A percentile compares a stretch with the other conserved stretches of the same genome.
Evolutionary conservation across 2,329 filamentous ascomycete genomes (phyloP).

Genomic region (Apiospora rasikravindrae): DNA sequence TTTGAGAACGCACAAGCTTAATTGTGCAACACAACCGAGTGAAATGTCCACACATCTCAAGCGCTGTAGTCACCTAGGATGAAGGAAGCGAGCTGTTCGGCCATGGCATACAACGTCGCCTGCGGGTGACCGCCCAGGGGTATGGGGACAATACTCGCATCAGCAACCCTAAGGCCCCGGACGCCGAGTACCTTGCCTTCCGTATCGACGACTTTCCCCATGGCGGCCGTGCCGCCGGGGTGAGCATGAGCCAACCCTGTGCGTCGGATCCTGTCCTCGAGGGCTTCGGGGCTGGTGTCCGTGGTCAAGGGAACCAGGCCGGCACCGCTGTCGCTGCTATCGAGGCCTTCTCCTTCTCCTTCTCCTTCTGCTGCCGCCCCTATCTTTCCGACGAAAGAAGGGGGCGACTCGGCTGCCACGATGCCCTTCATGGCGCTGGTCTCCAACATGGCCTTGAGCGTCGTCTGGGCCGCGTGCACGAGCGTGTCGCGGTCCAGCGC

Average conservation of each 20-base stretch:
- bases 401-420: conserved; percentile 31
- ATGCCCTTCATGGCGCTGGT: conserved; percentile 26
- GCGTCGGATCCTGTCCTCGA: conserved; percentile 31
- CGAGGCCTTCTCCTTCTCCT: conserved; percentile 17
- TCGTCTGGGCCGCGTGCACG: conserved; percentile 28
- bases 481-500: conserved; percentile 35
- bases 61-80: background rate
- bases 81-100: conserved; percentile 16
- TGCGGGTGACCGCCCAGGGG: conserved; percentile 29
- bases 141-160: conserved; percentile 26
- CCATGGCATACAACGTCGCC: conserved; percentile 27
- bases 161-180: conserved; percentile 28
- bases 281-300: conserved; percentile 30
- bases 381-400: conserved; percentile 10
- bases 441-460: conserved; percentile 26
- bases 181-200: conserved; percentile 28
- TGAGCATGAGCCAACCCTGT: conserved; percentile 28
- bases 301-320: conserved; percentile 28
- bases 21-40: background rate
- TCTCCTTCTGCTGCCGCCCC: conserved; percentile 19
- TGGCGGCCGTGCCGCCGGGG: conserved; percentile 28
- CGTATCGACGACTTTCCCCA: conserved; percentile 27
- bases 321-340: conserved; percentile 26
- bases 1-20: background rate
- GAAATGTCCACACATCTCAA: background rate